phyloP scores from a whole-genome alignment of 2,329 filamentous ascomycete genomes.

The Trichoderma koningiopsis region DNA sequence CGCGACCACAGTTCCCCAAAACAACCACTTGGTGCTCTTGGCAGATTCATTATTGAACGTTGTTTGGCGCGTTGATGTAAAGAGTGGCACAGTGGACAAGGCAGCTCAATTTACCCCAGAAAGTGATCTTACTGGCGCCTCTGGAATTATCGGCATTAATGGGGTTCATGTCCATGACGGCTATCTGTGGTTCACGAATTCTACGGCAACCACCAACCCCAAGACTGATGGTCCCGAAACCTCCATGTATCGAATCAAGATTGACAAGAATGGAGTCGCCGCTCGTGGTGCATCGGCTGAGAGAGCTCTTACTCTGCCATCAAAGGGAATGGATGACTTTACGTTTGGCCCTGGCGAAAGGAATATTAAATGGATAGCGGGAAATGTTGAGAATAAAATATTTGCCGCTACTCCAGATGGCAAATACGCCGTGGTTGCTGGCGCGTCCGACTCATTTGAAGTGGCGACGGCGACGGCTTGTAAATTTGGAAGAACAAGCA shows the following conservation, averaged over 20 bases:
- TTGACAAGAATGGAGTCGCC: not conserved
- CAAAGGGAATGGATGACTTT: not conserved
- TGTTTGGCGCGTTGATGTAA: not conserved
- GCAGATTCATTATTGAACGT: not conserved
- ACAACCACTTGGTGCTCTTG: not conserved
- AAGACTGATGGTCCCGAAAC: not conserved
- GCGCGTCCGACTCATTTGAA: not conserved
- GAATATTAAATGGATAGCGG: not conserved
- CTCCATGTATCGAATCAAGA: not conserved
- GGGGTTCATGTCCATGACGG: not conserved
- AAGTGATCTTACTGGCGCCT: not conserved
- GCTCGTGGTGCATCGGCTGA: not conserved
- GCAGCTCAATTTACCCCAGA: not conserved
- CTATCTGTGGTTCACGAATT: not conserved
- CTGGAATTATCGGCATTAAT: not conserved
- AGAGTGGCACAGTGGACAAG: not conserved
- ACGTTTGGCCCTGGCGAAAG: not conserved
- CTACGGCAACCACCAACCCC: not conserved
- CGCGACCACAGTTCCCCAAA: not conserved
- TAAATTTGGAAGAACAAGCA: slow-evolving; percentile 7
- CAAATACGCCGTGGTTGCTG: not conserved
- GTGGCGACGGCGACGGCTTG: not conserved
- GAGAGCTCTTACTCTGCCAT: not conserved
- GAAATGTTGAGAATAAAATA: not conserved
- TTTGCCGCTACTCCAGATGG: not conserved